phyloP scores from a whole-genome alignment of 2,329 filamentous ascomycete genomes.

The Trichoderma cornu-damae region DNA sequence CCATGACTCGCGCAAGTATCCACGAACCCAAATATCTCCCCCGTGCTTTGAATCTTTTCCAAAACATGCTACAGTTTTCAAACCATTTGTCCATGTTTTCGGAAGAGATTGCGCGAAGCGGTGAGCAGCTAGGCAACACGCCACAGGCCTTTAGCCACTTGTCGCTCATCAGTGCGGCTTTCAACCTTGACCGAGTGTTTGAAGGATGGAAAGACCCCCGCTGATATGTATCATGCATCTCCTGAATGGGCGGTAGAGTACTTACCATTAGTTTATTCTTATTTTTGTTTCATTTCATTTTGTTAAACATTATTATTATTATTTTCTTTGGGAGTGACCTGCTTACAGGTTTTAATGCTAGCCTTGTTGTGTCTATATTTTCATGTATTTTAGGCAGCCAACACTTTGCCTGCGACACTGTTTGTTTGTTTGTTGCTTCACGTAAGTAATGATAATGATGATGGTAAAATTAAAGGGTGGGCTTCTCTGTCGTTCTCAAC shows the following conservation, averaged over 20 bases:
- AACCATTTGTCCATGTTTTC: constrained; percentile 77
- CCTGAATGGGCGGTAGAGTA: no score
- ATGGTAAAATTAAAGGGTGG: background rate
- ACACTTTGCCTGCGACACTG: no score
- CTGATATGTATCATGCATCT: background rate
- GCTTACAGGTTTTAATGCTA: background rate
- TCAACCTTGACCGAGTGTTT: constrained; percentile 60
- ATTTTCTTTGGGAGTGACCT: background rate
- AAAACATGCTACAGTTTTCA: constrained; percentile 71
- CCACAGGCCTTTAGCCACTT: constrained; percentile 75
- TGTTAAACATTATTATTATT: background rate
- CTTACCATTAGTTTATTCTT: no score
- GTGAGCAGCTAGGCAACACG: constrained; percentile 74
- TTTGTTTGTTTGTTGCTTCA: background rate
- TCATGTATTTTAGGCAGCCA: background rate
- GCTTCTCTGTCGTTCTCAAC: no score
- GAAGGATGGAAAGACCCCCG: constrained; percentile 22
- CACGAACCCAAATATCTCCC: constrained; percentile 61
- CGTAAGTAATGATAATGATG: no score
- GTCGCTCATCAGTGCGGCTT: constrained; percentile 69
- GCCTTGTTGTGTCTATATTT: background rate
- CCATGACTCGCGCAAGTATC: constrained; percentile 61
- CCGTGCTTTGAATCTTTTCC: constrained; percentile 63
- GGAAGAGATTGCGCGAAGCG: constrained; percentile 68
- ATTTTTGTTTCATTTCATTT: no score